These are phyloP conservation scores for Rhipidocladum racemiflorum DNA, from an alignment of 176 grass and related monocot species.

Conservation along the genomic window DNA sequence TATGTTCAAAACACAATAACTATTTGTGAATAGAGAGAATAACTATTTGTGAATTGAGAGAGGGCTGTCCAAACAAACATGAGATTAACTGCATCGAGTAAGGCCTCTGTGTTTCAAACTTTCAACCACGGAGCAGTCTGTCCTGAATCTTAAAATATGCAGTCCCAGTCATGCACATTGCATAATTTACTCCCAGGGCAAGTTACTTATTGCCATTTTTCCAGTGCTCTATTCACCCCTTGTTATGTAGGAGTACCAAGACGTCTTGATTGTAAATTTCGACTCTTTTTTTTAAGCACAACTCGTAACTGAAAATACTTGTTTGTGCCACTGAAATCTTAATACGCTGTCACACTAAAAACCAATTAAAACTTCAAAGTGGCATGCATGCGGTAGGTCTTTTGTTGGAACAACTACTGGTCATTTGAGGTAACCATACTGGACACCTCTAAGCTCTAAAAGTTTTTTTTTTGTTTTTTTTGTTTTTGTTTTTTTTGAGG, in stretches of 20 bases:
- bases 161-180: neutral
- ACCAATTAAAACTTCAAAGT: neutral
- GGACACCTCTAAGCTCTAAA: neutral
- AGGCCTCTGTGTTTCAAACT: neutral
- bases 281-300: neutral
- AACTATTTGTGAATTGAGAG: too few relatives aligned
- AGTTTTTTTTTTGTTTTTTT: too few relatives aligned
- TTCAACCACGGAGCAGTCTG: constrained; percentile 5
- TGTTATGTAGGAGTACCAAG: neutral
- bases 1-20: too few relatives aligned
- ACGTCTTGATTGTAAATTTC: neutral
- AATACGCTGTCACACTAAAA: neutral
- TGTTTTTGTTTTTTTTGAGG: neutral
- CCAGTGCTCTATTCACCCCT: neutral
- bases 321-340: neutral
- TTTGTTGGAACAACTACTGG: neutral
- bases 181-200: neutral
- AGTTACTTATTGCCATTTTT: neutral
- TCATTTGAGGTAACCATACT: neutral
- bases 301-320: neutral
- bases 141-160: constrained; percentile 13
- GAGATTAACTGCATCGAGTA: constrained; percentile 2
- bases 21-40: too few relatives aligned
- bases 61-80: too few relatives aligned
- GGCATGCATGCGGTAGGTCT: neutral